phyloP scores from a whole-genome alignment of 2,329 filamentous ascomycete species.

The Aphanocladium album region DNA sequence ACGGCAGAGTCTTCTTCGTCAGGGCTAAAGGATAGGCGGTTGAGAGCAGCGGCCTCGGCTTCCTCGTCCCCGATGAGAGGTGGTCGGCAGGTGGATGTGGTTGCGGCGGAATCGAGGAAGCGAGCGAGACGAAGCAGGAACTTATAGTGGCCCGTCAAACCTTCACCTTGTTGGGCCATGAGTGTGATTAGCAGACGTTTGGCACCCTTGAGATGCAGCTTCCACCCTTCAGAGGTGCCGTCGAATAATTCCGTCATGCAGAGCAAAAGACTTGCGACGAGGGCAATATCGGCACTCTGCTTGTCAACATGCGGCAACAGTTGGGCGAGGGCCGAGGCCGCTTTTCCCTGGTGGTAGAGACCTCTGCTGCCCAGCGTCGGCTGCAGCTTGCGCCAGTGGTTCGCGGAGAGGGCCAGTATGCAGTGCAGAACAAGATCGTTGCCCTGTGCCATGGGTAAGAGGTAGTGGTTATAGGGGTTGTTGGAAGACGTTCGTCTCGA shows the following conservation, averaged over 20 bases:
- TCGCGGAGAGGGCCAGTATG: conserved; percentile 28
- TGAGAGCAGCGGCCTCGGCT: conserved; percentile 23
- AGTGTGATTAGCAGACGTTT: conserved; percentile 31
- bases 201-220: conserved; percentile 38
- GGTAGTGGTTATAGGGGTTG: conserved; percentile 29
- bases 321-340: conserved; percentile 26
- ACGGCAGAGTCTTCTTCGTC: conserved; percentile 30
- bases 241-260: conserved; percentile 40
- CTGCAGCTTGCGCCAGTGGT: conserved; percentile 31
- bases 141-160: conserved; percentile 33
- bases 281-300: conserved; percentile 29
- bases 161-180: conserved; percentile 26
- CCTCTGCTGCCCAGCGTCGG: conserved; percentile 26
- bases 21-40: conserved; percentile 21
- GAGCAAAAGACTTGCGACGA: conserved; percentile 34
- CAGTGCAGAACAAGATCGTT: conserved; percentile 30
- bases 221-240: conserved; percentile 36
- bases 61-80: conserved; percentile 30
- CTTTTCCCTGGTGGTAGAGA: conserved; percentile 27
- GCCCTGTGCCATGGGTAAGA: conserved; percentile 28
- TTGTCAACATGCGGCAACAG: conserved; percentile 30
- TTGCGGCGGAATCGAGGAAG: conserved; percentile 31
- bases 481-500: conserved; percentile 23
- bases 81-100: conserved; percentile 29
- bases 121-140: conserved; percentile 30